Evolutionary conservation across 2,329 filamentous ascomycete genomes (phyloP).

Genomic region (Ophiostoma pallidulum): DNA sequence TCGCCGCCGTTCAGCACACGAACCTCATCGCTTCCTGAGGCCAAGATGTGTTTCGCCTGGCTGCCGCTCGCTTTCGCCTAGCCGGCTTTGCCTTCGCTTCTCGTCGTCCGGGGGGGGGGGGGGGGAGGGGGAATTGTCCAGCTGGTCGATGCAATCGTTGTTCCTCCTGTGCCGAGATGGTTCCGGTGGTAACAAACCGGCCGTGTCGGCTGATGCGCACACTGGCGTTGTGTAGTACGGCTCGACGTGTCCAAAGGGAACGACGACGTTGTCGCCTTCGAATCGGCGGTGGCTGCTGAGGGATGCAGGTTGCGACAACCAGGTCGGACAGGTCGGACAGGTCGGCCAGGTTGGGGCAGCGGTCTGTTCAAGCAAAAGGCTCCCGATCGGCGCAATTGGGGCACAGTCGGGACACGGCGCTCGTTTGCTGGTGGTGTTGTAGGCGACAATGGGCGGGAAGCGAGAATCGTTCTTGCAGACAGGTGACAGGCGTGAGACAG

Average conservation of each 20-base stretch:
- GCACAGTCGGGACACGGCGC: background rate
- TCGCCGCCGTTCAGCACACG: constrained; percentile 1
- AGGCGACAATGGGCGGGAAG: background rate
- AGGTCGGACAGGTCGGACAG: too few species aligned
- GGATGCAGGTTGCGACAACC: too few species aligned
- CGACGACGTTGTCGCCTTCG: too few species aligned
- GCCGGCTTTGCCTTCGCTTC: background rate
- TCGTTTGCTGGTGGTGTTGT: background rate
- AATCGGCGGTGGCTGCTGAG: background rate
- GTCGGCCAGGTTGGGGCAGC: too few species aligned
- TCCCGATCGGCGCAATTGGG: background rate
- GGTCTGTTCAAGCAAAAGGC: background rate
- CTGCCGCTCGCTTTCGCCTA: background rate
- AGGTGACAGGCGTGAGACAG: constrained; percentile 7
- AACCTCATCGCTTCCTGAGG: constrained; percentile 9
- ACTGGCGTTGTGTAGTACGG: too few species aligned
- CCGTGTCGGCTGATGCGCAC: too few species aligned
- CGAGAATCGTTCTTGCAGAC: background rate
- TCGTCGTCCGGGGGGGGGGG: too few species aligned
- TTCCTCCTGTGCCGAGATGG: background rate
- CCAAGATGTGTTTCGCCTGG: background rate
- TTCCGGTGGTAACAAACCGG: too few species aligned
- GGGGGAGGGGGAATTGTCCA: too few species aligned
- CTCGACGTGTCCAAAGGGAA: too few species aligned
- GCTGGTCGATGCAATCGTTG: too few species aligned